phyloP scores from a whole-genome alignment of 2,329 filamentous ascomycete species.

The Xylariaceae sp. region DNA sequence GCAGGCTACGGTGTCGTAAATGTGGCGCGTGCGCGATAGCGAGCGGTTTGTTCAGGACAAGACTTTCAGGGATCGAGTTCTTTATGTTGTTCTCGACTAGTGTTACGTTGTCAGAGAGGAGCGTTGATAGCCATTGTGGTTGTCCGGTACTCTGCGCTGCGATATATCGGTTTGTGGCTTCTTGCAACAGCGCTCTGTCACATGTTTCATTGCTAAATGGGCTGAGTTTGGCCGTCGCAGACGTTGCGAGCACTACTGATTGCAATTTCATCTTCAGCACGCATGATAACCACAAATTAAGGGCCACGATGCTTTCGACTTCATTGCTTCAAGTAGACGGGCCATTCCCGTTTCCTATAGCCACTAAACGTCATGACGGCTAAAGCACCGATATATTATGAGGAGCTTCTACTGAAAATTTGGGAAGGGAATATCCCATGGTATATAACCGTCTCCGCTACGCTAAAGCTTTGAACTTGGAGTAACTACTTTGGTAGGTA shows the following conservation, averaged over 20 bases:
- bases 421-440: too few relatives aligned
- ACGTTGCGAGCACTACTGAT: neutral
- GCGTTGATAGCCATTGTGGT: constrained; percentile 23
- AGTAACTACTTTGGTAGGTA: too few relatives aligned
- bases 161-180: constrained; percentile 35
- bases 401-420: too few relatives aligned
- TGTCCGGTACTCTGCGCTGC: constrained; percentile 34
- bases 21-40: constrained; percentile 25
- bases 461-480: too few relatives aligned
- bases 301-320: too few relatives aligned
- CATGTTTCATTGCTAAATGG: constrained; percentile 20
- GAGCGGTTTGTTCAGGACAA: constrained; percentile 18
- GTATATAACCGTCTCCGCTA: too few relatives aligned
- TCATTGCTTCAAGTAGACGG: too few relatives aligned
- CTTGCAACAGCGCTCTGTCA: constrained; percentile 31
- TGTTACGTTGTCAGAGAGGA: constrained; percentile 18
- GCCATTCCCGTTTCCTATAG: too few relatives aligned
- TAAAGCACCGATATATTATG: too few relatives aligned
- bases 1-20: constrained; percentile 38
- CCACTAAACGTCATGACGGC: too few relatives aligned
- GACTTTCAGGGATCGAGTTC: constrained; percentile 8
- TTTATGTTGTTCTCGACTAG: constrained; percentile 30
- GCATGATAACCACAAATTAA: too few relatives aligned
- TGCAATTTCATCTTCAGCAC: constrained; percentile 12
- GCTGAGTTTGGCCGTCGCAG: neutral